phyloP scores from a whole-genome alignment of 2,329 filamentous ascomycete genomes.

The Dothideomycetes sp. region DNA sequence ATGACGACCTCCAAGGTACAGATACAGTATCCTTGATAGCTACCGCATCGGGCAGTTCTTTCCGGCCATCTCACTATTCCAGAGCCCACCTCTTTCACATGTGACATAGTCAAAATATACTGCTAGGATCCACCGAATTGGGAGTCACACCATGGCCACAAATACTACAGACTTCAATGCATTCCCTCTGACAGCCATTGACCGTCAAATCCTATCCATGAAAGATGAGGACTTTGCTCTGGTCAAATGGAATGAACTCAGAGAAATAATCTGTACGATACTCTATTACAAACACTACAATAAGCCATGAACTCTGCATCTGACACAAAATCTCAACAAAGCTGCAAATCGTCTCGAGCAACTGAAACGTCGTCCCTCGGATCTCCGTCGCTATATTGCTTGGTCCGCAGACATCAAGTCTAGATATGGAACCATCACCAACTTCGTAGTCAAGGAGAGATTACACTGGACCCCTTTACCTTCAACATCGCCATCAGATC shows the following conservation, averaged over 20 bases:
- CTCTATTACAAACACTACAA: too few species aligned
- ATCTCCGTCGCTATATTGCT: constrained; percentile 49
- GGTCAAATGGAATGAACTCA: constrained; percentile 45
- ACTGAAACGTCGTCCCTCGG: constrained; percentile 50
- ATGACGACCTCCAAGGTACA: too few species aligned
- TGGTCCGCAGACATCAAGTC: constrained; percentile 48
- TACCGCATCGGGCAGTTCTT: too few species aligned
- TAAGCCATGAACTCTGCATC: too few species aligned
- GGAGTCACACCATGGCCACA: not conserved
- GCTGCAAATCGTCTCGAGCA: constrained; percentile 44
- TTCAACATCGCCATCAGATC: constrained; percentile 9
- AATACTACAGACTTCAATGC: constrained; percentile 10
- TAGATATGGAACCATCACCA: constrained; percentile 47
- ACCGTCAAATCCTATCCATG: constrained; percentile 40
- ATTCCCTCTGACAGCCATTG: constrained; percentile 42
- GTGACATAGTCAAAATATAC: too few species aligned
- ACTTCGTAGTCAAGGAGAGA: constrained; percentile 47
- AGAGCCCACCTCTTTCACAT: too few species aligned
- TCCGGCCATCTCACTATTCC: too few species aligned
- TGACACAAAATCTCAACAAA: too few species aligned
- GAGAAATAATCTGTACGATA: constrained; percentile 42
- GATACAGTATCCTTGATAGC: too few species aligned
- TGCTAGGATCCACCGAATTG: too few species aligned
- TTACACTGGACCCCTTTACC: constrained; percentile 41
- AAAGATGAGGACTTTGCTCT: constrained; percentile 44